Evolutionary conservation across 257 asterid species (phyloP).

Genomic region (Ligustrum vulgare): DNA sequence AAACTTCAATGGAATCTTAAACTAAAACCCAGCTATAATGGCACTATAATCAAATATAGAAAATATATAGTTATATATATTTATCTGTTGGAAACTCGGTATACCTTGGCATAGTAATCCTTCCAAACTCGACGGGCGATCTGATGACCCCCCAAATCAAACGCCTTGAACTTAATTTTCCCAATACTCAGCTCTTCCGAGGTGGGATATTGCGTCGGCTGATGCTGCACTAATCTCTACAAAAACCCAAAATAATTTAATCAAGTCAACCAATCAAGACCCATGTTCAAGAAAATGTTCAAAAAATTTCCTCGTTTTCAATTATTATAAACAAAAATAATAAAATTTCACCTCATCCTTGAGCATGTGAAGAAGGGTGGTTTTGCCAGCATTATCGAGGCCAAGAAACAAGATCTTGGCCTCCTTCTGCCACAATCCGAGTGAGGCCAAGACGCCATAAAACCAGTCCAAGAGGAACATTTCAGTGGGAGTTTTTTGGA

Average conservation of each 20-base stretch:
- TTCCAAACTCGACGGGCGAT: slow-evolving; percentile 5
- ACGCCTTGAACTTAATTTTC: background rate
- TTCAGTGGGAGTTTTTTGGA: background rate
- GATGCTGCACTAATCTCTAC: slow-evolving; percentile 7
- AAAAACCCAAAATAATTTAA: background rate
- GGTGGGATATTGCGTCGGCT: slow-evolving; percentile 5
- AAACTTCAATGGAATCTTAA: background rate
- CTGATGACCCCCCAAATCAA: background rate
- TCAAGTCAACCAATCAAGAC: background rate
- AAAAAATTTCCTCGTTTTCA: background rate
- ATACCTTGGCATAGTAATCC: background rate
- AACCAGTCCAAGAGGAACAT: slow-evolving; percentile 1
- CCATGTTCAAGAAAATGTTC: background rate
- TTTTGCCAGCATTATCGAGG: slow-evolving; percentile 2
- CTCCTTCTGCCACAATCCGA: slow-evolving; percentile 1
- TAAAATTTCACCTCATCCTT: background rate
- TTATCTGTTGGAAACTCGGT: background rate
- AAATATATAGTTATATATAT: background rate
- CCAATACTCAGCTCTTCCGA: slow-evolving; percentile 6
- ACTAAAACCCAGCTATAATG: background rate
- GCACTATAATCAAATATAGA: background rate
- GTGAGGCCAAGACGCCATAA: background rate
- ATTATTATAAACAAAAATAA: background rate
- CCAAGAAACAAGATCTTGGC: slow-evolving; percentile 3
- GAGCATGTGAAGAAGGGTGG: slow-evolving; percentile 5